phyloP scores from a whole-genome alignment of 2,329 filamentous ascomycete genomes.

The Clarireedia paspali region DNA sequence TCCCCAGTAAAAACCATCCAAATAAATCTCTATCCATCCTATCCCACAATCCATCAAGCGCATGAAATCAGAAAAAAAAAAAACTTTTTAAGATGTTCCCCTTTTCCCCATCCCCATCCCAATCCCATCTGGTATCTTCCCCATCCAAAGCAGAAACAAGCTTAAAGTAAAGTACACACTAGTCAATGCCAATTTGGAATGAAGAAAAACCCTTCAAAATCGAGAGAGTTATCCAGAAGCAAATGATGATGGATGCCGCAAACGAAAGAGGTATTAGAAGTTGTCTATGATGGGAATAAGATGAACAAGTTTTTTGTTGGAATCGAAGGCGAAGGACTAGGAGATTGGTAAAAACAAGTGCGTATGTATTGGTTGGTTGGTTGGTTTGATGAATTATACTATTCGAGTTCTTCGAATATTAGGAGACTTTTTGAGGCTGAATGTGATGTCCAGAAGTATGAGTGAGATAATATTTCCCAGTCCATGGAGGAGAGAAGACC shows the following conservation, averaged over 20 bases:
- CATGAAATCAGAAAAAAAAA: not conserved
- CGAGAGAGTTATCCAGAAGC: not conserved
- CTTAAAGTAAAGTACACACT: too few relatives aligned
- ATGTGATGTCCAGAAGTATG: too few relatives aligned
- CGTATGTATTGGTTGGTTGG: not conserved
- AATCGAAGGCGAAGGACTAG: not conserved
- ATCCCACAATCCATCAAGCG: not conserved
- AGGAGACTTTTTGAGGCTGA: too few relatives aligned
- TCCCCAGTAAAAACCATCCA: too few relatives aligned
- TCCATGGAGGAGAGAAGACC: too few relatives aligned
- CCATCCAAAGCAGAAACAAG: too few relatives aligned
- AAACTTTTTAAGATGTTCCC: too few relatives aligned
- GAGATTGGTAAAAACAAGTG: not conserved
- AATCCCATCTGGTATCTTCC: too few relatives aligned
- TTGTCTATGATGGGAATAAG: conserved; percentile 1
- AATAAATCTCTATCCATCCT: not conserved
- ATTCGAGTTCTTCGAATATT: too few relatives aligned
- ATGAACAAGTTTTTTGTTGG: not conserved
- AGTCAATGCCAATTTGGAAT: too few relatives aligned
- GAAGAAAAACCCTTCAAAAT: not conserved
- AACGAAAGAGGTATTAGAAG: not conserved
- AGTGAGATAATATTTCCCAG: too few relatives aligned
- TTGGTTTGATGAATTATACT: not conserved
- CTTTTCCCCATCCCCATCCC: too few relatives aligned
- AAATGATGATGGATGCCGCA: not conserved